Evolutionary conservation across 164 flowering plant genomes (phyloP).

Genomic region (Tetracentron sinense): DNA sequence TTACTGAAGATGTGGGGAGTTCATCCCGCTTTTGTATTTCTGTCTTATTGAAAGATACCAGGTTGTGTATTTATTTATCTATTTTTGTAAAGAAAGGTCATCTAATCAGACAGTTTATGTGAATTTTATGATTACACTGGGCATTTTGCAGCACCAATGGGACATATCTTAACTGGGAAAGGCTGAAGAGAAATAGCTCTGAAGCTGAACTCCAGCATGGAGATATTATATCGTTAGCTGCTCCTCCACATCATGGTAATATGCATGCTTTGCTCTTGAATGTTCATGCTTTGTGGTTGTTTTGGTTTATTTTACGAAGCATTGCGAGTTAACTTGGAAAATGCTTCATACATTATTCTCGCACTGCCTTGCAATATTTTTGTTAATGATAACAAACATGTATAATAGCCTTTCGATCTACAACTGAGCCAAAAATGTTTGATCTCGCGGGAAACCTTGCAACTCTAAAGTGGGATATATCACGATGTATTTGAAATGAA

Average conservation of each 20-base stretch:
- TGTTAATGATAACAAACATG: too few relatives aligned
- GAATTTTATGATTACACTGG: constrained; percentile 7
- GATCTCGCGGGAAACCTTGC: too few relatives aligned
- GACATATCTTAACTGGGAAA: constrained; percentile 79
- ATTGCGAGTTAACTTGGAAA: not conserved
- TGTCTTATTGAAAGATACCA: constrained; percentile 73
- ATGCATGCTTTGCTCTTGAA: not conserved
- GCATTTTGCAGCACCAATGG: constrained; percentile 82
- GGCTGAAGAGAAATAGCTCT: constrained; percentile 48
- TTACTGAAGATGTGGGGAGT: constrained; percentile 29
- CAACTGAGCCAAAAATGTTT: too few relatives aligned
- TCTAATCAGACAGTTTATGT: not conserved
- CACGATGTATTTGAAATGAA: too few relatives aligned
- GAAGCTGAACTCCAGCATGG: constrained; percentile 68
- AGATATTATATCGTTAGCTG: constrained; percentile 77
- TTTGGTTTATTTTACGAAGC: not conserved
- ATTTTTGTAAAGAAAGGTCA: not conserved
- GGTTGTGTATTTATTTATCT: constrained; percentile 57
- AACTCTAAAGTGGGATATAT: too few relatives aligned
- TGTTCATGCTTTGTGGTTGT: not conserved
- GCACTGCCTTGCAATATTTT: too few relatives aligned
- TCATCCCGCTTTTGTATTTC: constrained; percentile 17
- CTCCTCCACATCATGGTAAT: constrained; percentile 69
- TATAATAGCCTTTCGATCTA: too few relatives aligned
- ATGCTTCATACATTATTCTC: not conserved